Conservation (phyloP, 176 grass and related monocot species). For the Coix lacrymajobi region DNA sequence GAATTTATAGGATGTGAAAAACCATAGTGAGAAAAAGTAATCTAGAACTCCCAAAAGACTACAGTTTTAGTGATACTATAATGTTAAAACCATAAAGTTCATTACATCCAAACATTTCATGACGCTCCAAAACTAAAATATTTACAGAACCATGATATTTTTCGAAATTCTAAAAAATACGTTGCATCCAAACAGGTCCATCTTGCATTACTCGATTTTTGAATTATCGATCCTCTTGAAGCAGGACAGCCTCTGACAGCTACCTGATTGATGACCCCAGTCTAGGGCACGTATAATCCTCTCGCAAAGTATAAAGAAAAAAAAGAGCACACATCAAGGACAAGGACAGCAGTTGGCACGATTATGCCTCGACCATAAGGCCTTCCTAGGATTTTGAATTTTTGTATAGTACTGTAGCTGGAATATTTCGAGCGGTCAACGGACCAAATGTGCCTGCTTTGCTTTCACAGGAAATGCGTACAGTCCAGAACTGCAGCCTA, state of each 20-base stretch:
- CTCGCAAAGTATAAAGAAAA: background rate
- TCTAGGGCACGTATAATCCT: background rate
- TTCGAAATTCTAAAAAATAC: background rate
- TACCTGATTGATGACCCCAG: background rate
- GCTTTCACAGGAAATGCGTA: background rate
- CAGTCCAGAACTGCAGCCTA: background rate
- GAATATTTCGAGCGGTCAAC: background rate
- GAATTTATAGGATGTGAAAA: too few species aligned
- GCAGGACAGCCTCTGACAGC: background rate
- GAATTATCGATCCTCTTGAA: background rate
- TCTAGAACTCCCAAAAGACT: too few species aligned
- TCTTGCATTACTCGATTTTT: background rate
- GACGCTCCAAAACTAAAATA: background rate
- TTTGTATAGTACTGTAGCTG: background rate
- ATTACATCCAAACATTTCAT: too few species aligned
- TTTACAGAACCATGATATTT: background rate
- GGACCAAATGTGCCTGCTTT: background rate
- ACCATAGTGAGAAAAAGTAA: too few species aligned
- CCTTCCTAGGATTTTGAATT: background rate
- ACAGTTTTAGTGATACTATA: too few species aligned
- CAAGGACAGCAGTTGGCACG: background rate
- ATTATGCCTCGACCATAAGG: background rate
- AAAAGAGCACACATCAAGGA: background rate
- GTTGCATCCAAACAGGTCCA: background rate
- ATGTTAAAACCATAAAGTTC: too few species aligned